Evolutionary conservation across 768 basidiomycete genomes (phyloP).

Genomic region (Galerina sulciceps): DNA sequence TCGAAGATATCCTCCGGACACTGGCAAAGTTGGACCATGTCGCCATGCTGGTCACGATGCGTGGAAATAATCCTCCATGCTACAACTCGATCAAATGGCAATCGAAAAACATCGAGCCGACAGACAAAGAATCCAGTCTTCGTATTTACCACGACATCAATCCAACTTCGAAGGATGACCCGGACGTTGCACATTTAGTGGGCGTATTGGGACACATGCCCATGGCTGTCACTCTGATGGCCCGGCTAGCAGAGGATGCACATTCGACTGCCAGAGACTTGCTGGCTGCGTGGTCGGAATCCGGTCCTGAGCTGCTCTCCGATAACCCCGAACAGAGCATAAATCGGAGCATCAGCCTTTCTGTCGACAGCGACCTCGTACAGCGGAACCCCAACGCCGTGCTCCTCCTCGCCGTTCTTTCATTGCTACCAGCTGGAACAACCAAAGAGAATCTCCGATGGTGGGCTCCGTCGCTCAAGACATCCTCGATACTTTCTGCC

Average conservation of each 20-base stretch:
- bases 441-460: not conserved
- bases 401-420: slow-evolving; percentile 27
- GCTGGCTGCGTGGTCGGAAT: slow-evolving; percentile 11
- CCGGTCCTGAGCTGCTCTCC: slow-evolving; percentile 9
- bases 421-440: slow-evolving; percentile 22
- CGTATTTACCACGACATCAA: no score
- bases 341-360: slow-evolving; percentile 23
- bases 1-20: no score
- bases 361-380: slow-evolving; percentile 20
- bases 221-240: slow-evolving; percentile 36
- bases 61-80: no score
- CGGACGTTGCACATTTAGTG: slow-evolving; percentile 21
- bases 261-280: slow-evolving; percentile 6
- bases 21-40: no score
- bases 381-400: no score
- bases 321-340: slow-evolving; percentile 16
- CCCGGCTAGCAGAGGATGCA: slow-evolving; percentile 17
- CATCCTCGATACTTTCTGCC: not conserved
- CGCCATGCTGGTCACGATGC: no score
- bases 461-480: not conserved
- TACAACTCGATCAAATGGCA: no score
- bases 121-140: no score
- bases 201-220: slow-evolving; percentile 34
- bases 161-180: no score
- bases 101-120: no score